phyloP scores from a whole-genome alignment of 768 basidiomycete genomes.

The Leccinum boreale region DNA sequence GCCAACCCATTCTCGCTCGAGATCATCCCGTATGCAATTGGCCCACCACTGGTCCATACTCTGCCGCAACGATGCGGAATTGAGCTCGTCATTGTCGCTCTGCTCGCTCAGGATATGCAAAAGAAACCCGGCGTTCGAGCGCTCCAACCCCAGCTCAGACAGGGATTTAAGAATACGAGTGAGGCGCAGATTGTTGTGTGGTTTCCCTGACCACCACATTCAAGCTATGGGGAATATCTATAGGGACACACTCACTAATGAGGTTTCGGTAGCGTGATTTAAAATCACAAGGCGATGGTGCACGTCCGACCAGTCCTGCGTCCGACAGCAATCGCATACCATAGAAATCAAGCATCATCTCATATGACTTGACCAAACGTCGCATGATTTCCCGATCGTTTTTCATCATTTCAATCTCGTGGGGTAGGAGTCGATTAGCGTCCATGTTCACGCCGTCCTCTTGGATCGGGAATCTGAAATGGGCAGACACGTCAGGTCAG shows the following conservation, averaged over 20 bases:
- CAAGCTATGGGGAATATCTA: neutral
- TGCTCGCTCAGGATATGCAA: conserved; percentile 70
- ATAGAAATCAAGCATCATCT: conserved; percentile 78
- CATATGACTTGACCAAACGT: conserved; percentile 59
- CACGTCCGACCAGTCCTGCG: conserved; percentile 58
- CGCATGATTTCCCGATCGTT: conserved; percentile 42
- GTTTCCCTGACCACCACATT: conserved; percentile 41
- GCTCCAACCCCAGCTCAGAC: conserved; percentile 67
- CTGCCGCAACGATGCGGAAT: conserved; percentile 41
- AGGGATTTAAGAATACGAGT: conserved; percentile 75
- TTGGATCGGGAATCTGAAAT: conserved; percentile 62
- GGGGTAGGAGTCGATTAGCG: conserved; percentile 62
- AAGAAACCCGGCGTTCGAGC: conserved; percentile 61
- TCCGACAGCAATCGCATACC: conserved; percentile 63
- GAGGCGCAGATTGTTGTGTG: conserved; percentile 77
- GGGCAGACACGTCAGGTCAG: neutral
- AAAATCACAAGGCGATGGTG: conserved; percentile 47
- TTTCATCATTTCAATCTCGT: conserved; percentile 61
- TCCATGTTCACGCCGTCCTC: conserved; percentile 71
- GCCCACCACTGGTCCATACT: conserved; percentile 84
- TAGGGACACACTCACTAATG: conserved; percentile 46
- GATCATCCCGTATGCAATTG: conserved; percentile 63
- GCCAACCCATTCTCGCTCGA: conserved; percentile 55
- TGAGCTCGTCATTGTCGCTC: conserved; percentile 53
- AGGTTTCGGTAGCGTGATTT: conserved; percentile 61